Conservation (phyloP, 257 asterid genomes). For the Nicotiana otophora region DNA sequence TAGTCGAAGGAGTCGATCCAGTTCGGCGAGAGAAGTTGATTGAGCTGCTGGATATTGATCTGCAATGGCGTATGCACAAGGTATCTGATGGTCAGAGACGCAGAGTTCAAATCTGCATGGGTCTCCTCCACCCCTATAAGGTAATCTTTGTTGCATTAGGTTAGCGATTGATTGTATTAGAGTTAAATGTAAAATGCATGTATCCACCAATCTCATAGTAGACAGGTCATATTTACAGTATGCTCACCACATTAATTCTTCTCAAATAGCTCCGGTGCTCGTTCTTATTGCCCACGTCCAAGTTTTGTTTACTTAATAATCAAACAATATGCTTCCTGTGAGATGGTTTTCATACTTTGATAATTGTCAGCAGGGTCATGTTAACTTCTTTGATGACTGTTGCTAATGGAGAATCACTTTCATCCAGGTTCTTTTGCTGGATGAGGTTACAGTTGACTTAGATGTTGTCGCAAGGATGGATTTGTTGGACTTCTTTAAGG, state of each 20-base stretch:
- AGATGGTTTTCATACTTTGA: background rate
- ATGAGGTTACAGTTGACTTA: conserved; percentile 92
- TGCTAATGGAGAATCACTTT: background rate
- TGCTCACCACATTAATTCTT: background rate
- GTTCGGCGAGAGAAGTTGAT: conserved; percentile 75
- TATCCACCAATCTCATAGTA: background rate
- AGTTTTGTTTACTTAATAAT: background rate
- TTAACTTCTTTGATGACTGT: background rate
- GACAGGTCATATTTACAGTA: background rate
- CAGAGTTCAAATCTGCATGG: conserved; percentile 96
- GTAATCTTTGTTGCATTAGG: conserved; percentile 23
- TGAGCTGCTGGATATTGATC: conserved; percentile 81
- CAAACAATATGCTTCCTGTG: background rate
- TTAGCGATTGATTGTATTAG: background rate
- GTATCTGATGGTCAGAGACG: conserved; percentile 99
- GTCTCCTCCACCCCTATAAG: conserved; percentile 94
- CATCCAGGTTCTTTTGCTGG: conserved; percentile 84
- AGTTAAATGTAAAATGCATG: background rate
- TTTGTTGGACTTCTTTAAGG: conserved; percentile 77
- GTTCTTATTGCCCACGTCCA: background rate
- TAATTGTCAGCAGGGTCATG: background rate
- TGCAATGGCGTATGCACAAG: conserved; percentile 96
- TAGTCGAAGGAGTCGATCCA: conserved; percentile 98
- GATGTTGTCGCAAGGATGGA: conserved; percentile 99
- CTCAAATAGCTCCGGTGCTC: background rate